Conservation (phyloP, 768 basidiomycete species). For the Xerocomus brunneocitrinus region DNA sequence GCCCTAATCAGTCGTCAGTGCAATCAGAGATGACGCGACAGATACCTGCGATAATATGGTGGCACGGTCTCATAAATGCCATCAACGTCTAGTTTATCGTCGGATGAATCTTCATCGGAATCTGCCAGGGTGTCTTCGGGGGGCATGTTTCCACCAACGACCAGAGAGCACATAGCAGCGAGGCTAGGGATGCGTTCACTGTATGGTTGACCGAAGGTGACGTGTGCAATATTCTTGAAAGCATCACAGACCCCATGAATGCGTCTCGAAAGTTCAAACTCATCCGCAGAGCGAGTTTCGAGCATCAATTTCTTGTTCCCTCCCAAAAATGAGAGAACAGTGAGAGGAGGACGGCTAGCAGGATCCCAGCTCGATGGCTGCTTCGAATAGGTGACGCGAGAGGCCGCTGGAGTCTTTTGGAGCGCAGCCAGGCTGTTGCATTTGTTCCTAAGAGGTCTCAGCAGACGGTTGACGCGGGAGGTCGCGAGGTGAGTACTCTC, state of each 20-base stretch:
- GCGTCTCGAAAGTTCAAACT: conserved; percentile 41
- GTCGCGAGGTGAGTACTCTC: conserved; percentile 33
- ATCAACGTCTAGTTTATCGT: conserved; percentile 29
- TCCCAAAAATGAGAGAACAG: conserved; percentile 36
- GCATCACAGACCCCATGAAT: conserved; percentile 53
- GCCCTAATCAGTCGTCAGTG: conserved; percentile 2
- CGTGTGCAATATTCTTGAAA: conserved; percentile 48
- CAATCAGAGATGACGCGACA: conserved; percentile 7
- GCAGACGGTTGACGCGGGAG: conserved; percentile 40
- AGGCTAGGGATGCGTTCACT: conserved; percentile 33
- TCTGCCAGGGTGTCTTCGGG: conserved; percentile 3
- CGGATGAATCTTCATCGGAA: conserved; percentile 20
- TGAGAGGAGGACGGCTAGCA: conserved; percentile 30
- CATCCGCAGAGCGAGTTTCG: conserved; percentile 31
- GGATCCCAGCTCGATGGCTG: conserved; percentile 17
- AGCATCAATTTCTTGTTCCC: conserved; percentile 33
- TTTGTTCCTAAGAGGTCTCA: conserved; percentile 47
- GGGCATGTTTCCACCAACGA: conserved; percentile 46
- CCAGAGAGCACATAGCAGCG: conserved; percentile 42
- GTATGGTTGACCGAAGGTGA: conserved; percentile 24
- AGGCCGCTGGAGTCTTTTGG: conserved; percentile 13
- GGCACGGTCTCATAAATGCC: conserved; percentile 52
- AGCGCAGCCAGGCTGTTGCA: conserved; percentile 36
- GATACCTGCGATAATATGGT: conserved; percentile 46
- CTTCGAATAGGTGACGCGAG: conserved; percentile 14